These are phyloP conservation scores for Pezicula neosporulosa DNA, from an alignment of 2,329 filamentous ascomycete genomes.

Conservation along the genomic window DNA sequence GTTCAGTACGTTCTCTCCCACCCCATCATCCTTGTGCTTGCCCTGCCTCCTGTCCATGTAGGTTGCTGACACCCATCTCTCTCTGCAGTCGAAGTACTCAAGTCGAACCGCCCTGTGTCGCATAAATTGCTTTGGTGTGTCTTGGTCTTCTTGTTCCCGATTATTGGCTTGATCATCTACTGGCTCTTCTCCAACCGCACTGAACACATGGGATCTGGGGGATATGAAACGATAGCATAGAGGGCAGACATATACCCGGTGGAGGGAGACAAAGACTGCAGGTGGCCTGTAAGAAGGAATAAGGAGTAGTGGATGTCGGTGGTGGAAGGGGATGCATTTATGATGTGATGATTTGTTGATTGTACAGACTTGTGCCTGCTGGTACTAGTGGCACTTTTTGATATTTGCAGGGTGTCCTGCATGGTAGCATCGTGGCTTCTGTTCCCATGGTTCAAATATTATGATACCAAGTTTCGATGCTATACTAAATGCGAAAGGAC, in stretches of 20 bases:
- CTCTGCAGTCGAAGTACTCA: constrained; percentile 56
- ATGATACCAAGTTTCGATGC: too few species aligned
- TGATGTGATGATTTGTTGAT: too few species aligned
- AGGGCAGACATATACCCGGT: neutral
- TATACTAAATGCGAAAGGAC: too few species aligned
- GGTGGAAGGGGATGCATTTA: too few species aligned
- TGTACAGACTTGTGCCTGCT: too few species aligned
- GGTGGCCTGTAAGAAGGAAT: too few species aligned
- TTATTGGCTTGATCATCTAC: constrained; percentile 59
- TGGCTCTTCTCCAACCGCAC: constrained; percentile 61
- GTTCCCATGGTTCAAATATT: too few species aligned
- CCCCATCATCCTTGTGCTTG: neutral
- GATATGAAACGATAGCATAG: constrained; percentile 42
- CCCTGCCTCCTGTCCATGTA: neutral
- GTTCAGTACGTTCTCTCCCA: constrained; percentile 47
- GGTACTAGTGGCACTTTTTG: too few species aligned
- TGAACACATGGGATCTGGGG: constrained; percentile 46
- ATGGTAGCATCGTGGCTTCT: too few species aligned
- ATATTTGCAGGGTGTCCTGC: too few species aligned
- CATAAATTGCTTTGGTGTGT: constrained; percentile 61
- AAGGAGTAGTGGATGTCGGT: too few species aligned
- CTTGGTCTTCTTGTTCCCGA: constrained; percentile 61
- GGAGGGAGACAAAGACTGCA: neutral
- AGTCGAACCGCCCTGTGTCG: constrained; percentile 54
- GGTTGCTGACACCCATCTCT: constrained; percentile 9